Evolutionary conservation across 306 rosid species (phyloP), one percentile per base, ranked within the genome.

Genomic region (Citrullus mucosospermus): DNA sequence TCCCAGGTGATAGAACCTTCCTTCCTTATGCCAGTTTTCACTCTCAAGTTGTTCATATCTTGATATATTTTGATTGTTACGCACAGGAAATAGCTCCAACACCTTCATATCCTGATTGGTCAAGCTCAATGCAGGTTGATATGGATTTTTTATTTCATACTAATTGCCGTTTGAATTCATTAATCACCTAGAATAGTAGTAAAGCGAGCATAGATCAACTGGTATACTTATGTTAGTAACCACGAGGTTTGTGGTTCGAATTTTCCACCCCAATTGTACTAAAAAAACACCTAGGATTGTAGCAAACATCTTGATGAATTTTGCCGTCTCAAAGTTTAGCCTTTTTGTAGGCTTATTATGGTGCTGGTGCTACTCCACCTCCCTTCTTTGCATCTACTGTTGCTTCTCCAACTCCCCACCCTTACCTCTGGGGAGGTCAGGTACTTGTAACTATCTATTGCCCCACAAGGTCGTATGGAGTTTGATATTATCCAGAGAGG

Each of bases 341-440:
- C 78, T 87, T 78, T 82, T 38, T 83, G 80, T 85, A 96, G 99
- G 99, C 99, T 84, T 96, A 91, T 87, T 92, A 91, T 84, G 88
- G 92, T 76, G 86, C 93, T 55, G 99, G 99, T 76, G 96, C 89
- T 30, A 85, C 97, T 69, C 93, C 98, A 3, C 96, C 97, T 70
- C 96, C 97, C 14, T 96, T 86, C 89, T 96, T 88, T 44, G 93
- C 99, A 63, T 82, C 99, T 8, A 91, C 97, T 25, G 95, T 94
- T 81, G 96, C 93, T 81, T 85, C 98, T 6, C 90, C 98, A 25
- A 75, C 93, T 70, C 93, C 97, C 20, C 98, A 96, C 80, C 99
- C 98, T 16, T 96, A 92, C 89, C 12, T 96, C 55, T 96, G 99
- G 99, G 99, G 99, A 83, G 55, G 91, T 78, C 99, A 96, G 93